A percentile compares a stretch with the other conserved stretches of the same genome.
These are phyloP conservation scores for Globisporangium uncinulatum DNA, from an alignment of 352 stramenopile species.

Conservation along the genomic window DNA sequence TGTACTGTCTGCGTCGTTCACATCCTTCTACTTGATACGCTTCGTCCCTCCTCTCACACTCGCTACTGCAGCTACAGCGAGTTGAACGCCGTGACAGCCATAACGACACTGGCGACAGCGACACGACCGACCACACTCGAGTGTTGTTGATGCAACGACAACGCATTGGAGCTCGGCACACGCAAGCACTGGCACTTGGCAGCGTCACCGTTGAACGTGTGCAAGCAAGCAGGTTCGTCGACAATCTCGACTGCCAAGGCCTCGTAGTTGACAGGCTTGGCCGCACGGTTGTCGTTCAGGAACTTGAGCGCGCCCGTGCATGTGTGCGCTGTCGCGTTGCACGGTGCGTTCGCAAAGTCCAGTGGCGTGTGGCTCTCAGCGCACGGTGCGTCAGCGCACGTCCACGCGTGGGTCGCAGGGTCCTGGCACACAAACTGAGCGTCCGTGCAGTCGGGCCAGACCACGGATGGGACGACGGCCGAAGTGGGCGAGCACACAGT, in stretches of 20 bases:
- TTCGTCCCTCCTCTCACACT: not conserved
- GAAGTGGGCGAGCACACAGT: constrained; percentile 57
- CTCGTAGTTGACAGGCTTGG: constrained; percentile 73
- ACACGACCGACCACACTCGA: not conserved
- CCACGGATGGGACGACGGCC: constrained; percentile 39
- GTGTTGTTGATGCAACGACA: not conserved
- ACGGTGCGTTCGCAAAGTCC: constrained; percentile 59
- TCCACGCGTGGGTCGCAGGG: constrained; percentile 34
- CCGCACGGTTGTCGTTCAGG: constrained; percentile 71
- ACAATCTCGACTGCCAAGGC: constrained; percentile 68
- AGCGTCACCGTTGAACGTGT: constrained; percentile 17
- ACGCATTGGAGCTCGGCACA: constrained; percentile 14
- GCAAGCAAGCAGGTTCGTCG: constrained; percentile 40
- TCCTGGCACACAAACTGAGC: constrained; percentile 51
- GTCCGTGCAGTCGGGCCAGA: constrained; percentile 55
- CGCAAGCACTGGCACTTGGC: constrained; percentile 44
- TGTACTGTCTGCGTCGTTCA: too few relatives aligned
- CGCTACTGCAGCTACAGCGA: not conserved
- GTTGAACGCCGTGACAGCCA: not conserved
- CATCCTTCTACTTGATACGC: too few relatives aligned
- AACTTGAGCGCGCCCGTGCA: constrained; percentile 60
- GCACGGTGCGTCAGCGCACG: constrained; percentile 45
- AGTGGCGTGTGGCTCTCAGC: constrained; percentile 29
- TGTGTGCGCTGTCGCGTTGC: constrained; percentile 41
- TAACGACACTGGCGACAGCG: not conserved